Percentiles rank a stretch among this genome's conserved stretches.
These are phyloP conservation scores for Eucalyptus sp. DNA, from an alignment of 345 rosid species.

Conservation along the genomic window DNA sequence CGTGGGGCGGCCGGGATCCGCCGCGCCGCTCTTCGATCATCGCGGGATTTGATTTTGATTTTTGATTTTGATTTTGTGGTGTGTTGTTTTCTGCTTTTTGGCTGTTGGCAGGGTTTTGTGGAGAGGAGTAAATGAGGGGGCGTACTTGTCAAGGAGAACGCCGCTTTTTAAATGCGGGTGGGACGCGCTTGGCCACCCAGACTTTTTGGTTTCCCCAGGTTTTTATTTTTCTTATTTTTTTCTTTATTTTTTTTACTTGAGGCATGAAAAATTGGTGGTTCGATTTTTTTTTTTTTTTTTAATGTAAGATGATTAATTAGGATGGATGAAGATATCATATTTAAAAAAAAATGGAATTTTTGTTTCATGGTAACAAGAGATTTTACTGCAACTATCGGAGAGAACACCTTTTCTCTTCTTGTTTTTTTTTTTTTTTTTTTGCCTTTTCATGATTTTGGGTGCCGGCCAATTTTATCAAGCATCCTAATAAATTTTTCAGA, in stretches of 20 bases:
- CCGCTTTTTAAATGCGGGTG: neutral
- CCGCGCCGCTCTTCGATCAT: slow-evolving; percentile 15
- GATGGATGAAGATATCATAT: neutral
- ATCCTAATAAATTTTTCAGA: neutral
- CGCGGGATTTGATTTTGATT: neutral
- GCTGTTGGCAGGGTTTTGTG: neutral
- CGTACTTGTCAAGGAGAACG: neutral
- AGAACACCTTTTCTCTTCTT: neutral
- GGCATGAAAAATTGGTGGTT: neutral
- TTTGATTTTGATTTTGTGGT: neutral
- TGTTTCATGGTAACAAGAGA: neutral
- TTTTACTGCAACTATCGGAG: neutral
- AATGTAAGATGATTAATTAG: neutral
- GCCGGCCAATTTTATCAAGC: neutral
- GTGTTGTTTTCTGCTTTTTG: neutral
- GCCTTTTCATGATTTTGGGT: neutral
- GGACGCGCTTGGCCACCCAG: neutral
- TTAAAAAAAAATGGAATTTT: neutral
- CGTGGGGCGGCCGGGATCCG: slow-evolving; percentile 54
- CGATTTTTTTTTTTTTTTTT: neutral
- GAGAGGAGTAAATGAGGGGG: neutral
- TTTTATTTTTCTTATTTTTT: neutral
- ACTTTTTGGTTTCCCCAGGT: neutral
- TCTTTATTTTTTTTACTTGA: neutral
- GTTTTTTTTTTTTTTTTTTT: neutral